These are phyloP conservation scores for Rhytidhysteron rufulum DNA, from an alignment of 2,329 filamentous ascomycete genomes.

Conservation along the genomic window DNA sequence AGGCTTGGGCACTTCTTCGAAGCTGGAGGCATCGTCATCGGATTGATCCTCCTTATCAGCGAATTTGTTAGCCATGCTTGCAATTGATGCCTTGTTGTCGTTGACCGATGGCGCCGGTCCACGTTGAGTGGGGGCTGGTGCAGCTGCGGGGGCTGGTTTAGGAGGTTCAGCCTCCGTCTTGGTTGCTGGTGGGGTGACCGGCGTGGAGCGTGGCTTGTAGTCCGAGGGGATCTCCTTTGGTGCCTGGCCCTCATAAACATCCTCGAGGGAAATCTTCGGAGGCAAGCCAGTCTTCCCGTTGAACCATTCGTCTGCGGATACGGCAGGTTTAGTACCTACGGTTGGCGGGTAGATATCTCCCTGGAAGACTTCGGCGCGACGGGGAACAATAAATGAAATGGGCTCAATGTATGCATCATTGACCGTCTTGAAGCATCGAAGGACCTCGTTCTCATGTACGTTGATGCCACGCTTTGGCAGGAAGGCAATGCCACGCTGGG, in stretches of 20 bases:
- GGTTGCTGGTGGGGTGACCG: conserved; percentile 37
- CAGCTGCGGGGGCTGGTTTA: conserved; percentile 49
- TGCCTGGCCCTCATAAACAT: conserved; percentile 79
- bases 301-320: conserved; percentile 80
- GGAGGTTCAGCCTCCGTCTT: conserved; percentile 51
- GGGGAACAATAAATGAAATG: conserved; percentile 93
- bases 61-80: conserved; percentile 80
- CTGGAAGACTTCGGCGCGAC: conserved; percentile 91
- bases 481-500: conserved; percentile 91
- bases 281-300: conserved; percentile 79
- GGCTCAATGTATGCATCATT: conserved; percentile 93
- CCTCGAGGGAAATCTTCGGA: conserved; percentile 90
- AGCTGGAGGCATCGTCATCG: conserved; percentile 70
- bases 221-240: conserved; percentile 72
- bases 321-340: conserved; percentile 71
- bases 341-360: conserved; percentile 94
- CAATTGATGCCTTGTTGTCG: conserved; percentile 84
- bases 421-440: conserved; percentile 95
- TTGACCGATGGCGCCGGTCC: conserved; percentile 66
- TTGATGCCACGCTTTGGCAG: conserved; percentile 93
- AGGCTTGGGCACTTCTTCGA: conserved; percentile 80
- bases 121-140: conserved; percentile 40
- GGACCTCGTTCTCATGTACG: conserved; percentile 92
- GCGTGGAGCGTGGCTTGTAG: conserved; percentile 55
- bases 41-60: conserved; percentile 68